Evolutionary conservation across 805 yeast species (phyloP).

Genomic region (Zygosaccharomyces pseudorouxii): DNA sequence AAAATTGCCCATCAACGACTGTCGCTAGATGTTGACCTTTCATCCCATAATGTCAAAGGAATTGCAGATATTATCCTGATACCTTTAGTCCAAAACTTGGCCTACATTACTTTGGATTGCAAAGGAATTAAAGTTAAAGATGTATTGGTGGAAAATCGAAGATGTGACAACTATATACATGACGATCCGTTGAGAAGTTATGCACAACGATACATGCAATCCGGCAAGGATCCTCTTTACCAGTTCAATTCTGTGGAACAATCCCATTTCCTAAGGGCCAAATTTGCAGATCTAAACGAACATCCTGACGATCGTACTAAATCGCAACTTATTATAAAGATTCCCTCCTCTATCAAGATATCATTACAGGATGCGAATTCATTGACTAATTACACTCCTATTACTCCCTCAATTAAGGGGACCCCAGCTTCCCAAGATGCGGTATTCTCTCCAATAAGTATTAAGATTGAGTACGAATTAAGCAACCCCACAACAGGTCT

Average conservation of each 20-base stretch:
- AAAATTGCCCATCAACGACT: constrained; percentile 83
- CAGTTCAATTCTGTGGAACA: constrained; percentile 31
- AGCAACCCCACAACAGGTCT: constrained; percentile 70
- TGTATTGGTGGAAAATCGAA: constrained; percentile 60
- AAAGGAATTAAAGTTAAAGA: constrained; percentile 64
- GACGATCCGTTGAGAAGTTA: constrained; percentile 27
- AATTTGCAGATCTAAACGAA: constrained; percentile 31
- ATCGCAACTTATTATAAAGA: constrained; percentile 31
- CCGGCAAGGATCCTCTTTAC: constrained; percentile 18
- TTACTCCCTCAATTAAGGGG: constrained; percentile 39
- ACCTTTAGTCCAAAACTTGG: constrained; percentile 58
- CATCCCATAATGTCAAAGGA: constrained; percentile 56
- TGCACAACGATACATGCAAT: constrained; percentile 15
- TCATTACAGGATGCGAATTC: constrained; percentile 50
- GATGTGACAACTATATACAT: constrained; percentile 34
- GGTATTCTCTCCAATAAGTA: constrained; percentile 66
- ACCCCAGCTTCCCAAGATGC: constrained; percentile 40
- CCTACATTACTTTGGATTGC: constrained; percentile 68
- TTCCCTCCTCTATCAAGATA: constrained; percentile 45
- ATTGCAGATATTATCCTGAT: constrained; percentile 77
- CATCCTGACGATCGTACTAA: constrained; percentile 28
- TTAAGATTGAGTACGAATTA: constrained; percentile 63
- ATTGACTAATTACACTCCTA: constrained; percentile 37
- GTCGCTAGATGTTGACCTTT: constrained; percentile 71
- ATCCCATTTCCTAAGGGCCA: constrained; percentile 32